These are phyloP conservation scores for Teratosphaeriaceae sp. DNA, from an alignment of 2,329 filamentous ascomycete genomes.

Conservation along the genomic window DNA sequence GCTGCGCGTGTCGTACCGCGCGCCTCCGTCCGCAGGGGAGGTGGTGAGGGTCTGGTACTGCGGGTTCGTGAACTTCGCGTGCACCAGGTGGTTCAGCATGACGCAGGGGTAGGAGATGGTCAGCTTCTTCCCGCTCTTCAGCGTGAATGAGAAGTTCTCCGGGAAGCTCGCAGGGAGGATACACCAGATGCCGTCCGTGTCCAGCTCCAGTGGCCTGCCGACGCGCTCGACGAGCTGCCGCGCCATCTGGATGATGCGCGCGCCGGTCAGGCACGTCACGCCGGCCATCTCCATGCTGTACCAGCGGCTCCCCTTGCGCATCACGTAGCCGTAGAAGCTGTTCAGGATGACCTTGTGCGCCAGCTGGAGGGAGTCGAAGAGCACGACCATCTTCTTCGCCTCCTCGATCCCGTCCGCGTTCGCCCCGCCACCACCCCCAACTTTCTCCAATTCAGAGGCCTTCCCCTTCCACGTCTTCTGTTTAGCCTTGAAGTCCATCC, in stretches of 20 bases:
- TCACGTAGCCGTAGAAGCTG: constrained; percentile 98
- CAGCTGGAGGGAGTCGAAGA: constrained; percentile 92
- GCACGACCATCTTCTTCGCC: constrained; percentile 96
- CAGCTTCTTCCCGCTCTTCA: constrained; percentile 94
- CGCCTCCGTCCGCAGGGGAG: constrained; percentile 67
- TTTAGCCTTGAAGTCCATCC: constrained; percentile 97
- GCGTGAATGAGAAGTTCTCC: constrained; percentile 89
- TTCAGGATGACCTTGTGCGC: constrained; percentile 99
- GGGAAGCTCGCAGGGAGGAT: constrained; percentile 95
- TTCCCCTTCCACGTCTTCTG: constrained; percentile 99
- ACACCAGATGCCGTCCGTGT: constrained; percentile 99
- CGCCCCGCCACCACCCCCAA: no score
- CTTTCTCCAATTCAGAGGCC: constrained; percentile 74
- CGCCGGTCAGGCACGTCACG: constrained; percentile 93
- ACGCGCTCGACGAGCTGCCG: constrained; percentile 89
- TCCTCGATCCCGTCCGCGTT: constrained; percentile 71
- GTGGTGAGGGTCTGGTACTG: constrained; percentile 94
- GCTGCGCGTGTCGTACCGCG: constrained; percentile 90
- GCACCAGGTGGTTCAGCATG: constrained; percentile 97
- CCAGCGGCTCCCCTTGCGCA: constrained; percentile 98
- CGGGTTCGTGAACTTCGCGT: constrained; percentile 90
- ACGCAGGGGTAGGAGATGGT: constrained; percentile 97
- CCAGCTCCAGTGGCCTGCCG: constrained; percentile 84
- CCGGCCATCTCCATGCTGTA: constrained; percentile 99
- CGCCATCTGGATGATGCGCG: constrained; percentile 94